Percentiles rank a stretch among this genome's conserved stretches.
phyloP scores from a whole-genome alignment of 139 green algal species.

The Chlamydomonas sp. region DNA sequence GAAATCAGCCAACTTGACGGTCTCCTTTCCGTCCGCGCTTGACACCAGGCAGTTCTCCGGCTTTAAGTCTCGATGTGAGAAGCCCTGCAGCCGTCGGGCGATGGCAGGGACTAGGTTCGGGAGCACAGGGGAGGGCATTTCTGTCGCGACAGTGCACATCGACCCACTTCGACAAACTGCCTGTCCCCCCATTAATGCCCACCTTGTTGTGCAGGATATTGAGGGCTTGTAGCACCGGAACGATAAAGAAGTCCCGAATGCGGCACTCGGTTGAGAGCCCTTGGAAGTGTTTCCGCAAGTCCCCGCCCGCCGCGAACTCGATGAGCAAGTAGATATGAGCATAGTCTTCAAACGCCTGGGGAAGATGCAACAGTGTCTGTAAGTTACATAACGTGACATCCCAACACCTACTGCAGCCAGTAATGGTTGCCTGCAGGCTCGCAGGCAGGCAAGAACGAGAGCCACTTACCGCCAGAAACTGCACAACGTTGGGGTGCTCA shows the following conservation, averaged over 20 bases:
- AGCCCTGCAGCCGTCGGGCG: constrained; percentile 16
- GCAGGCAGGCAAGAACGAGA: too few species aligned
- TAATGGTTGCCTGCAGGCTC: too few species aligned
- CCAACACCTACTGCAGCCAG: too few species aligned
- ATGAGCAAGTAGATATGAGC: constrained; percentile 23
- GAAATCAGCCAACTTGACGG: constrained; percentile 58
- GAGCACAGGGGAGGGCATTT: too few species aligned
- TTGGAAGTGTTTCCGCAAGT: constrained; percentile 39
- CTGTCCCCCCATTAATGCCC: too few species aligned
- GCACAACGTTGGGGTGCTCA: constrained; percentile 31
- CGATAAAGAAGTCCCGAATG: constrained; percentile 42
- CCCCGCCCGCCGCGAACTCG: constrained; percentile 17
- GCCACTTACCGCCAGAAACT: constrained; percentile 30
- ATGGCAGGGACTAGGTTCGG: too few species aligned
- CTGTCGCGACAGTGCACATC: too few species aligned
- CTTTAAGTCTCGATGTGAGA: constrained; percentile 52
- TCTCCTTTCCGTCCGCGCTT: background rate
- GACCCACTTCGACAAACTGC: too few species aligned
- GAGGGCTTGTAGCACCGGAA: constrained; percentile 32
- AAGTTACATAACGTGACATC: too few species aligned
- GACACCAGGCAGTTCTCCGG: constrained; percentile 63
- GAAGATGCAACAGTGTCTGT: too few species aligned
- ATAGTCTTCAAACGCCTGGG: constrained; percentile 39
- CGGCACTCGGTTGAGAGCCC: constrained; percentile 9
- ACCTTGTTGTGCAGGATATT: constrained; percentile 34